Evolutionary conservation across 1,284 basidiomycete species (phyloP), one percentile per base, ranked within the genome.

Genomic region (Leccinum fuscescens): DNA sequence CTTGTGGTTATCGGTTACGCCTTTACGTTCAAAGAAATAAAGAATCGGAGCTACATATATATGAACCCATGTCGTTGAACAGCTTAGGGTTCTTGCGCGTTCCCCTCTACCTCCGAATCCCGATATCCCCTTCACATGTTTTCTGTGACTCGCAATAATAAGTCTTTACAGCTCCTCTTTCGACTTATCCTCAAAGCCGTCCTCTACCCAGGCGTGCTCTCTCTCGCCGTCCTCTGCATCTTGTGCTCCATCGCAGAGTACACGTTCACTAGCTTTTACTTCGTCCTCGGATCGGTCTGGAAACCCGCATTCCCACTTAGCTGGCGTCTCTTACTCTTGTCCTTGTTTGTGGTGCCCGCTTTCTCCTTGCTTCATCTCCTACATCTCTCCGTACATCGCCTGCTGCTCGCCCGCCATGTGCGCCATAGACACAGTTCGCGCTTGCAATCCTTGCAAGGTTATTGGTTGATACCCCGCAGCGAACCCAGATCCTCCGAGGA

Each of bases 281-380:
- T 69, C 6, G 1, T 53, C 0, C 17, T 42, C 11, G 62, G n/a
- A 0, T 22, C 6, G 15, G 54, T 69, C 49, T 67, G 68, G 69
- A 61, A 58, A 39, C 63, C 63, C 2, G 66, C 59, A 1, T 67
- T 67, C 42, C 68, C 66, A 1, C 22, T 53, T 8, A 67, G 59
- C 33, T 70, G 69, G 69, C 69, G 67, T 33, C 6, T 67, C 1
- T 0, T 67, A 1, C 53, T 69, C 50, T 12, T 68, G 17, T 55
- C 33, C 3, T n/a, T 70, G 22, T 66, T 60, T 7, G 54, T 60
- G 1, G 54, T 67, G 9, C 67, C 67, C 11, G 12, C n/a, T 4
- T 46, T 67, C 11, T 48, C 67, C 0, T 54, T 54, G 2, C 5
- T 64, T 7, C 66, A 66, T 1, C 37, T 70, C 35, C 2, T 50